Percentiles rank a stretch among this genome's conserved stretches.
Conservation (phyloP, 2,329 filamentous ascomycete species). For the Canariomyces notabilis region DNA sequence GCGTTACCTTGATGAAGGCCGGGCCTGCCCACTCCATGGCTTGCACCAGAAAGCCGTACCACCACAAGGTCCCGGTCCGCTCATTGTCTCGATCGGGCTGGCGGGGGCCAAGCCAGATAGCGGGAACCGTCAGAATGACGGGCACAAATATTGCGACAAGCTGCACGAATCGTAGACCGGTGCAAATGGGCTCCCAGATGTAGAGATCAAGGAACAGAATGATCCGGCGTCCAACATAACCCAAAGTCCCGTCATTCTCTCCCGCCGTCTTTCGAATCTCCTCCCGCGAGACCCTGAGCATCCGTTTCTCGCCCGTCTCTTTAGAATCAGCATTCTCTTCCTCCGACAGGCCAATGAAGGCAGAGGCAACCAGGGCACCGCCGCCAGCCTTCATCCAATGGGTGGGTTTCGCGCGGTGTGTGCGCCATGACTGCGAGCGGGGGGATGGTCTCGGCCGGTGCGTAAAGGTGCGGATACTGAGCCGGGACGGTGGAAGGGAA, state of each 20-base stretch:
- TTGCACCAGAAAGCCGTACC: constrained; percentile 83
- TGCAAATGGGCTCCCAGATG: constrained; percentile 81
- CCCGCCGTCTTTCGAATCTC: constrained; percentile 69
- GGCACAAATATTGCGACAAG: constrained; percentile 86
- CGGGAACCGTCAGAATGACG: constrained; percentile 73
- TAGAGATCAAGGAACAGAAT: constrained; percentile 66
- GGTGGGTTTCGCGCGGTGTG: neutral
- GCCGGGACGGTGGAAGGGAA: neutral
- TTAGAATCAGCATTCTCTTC: constrained; percentile 44
- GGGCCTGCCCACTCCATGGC: constrained; percentile 92
- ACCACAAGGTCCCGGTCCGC: constrained; percentile 80
- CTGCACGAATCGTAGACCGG: constrained; percentile 81
- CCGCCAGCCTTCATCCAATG: constrained; percentile 28
- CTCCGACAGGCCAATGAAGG: constrained; percentile 55
- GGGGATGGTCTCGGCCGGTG: neutral
- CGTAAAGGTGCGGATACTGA: constrained; percentile 2
- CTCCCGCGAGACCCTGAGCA: constrained; percentile 74
- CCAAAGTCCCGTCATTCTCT: constrained; percentile 55
- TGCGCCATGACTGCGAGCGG: constrained; percentile 15
- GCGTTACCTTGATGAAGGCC: constrained; percentile 87
- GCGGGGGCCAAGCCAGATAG: constrained; percentile 70
- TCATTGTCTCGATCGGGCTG: constrained; percentile 64
- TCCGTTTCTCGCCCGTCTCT: constrained; percentile 74
- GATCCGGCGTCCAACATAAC: constrained; percentile 52
- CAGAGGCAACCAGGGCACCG: constrained; percentile 46